Evolutionary conservation across 2,329 filamentous ascomycete species (phyloP).

Genomic region (Colletotrichum ledebouriae): DNA sequence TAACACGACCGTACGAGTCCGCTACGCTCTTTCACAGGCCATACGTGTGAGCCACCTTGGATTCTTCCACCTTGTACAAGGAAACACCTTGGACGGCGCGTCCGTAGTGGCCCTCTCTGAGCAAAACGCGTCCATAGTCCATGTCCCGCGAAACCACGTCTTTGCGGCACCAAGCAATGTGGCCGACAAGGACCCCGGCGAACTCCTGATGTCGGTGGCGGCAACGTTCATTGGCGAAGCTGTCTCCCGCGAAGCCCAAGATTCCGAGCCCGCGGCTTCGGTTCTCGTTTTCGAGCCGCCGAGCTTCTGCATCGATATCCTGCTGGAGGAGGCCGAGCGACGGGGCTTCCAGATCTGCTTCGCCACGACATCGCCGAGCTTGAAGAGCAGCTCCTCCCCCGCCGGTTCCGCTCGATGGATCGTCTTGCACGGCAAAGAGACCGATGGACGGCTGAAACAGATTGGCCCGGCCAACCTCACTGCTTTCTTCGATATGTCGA

Average conservation of each 20-base stretch:
- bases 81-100: neutral
- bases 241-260: neutral
- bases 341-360: neutral
- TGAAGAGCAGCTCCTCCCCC: too few relatives aligned
- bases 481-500: neutral
- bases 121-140: slow-evolving; percentile 18
- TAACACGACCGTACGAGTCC: neutral
- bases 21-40: slow-evolving; percentile 5
- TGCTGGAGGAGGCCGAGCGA: neutral
- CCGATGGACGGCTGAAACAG: neutral
- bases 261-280: too few relatives aligned
- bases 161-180: too few relatives aligned
- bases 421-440: neutral
- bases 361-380: neutral
- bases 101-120: slow-evolving; percentile 4
- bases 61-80: slow-evolving; percentile 11
- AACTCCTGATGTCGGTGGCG: neutral
- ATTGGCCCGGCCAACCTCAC: neutral
- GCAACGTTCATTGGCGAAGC: neutral
- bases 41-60: slow-evolving; percentile 9
- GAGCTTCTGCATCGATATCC: neutral
- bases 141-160: neutral
- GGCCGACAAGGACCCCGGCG: too few relatives aligned
- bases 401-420: neutral
- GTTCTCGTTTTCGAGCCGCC: slow-evolving; percentile 20